Base-by-base conservation (phyloP, 805 yeast genomes). In the Suhomyces kilbournensis region DNA sequence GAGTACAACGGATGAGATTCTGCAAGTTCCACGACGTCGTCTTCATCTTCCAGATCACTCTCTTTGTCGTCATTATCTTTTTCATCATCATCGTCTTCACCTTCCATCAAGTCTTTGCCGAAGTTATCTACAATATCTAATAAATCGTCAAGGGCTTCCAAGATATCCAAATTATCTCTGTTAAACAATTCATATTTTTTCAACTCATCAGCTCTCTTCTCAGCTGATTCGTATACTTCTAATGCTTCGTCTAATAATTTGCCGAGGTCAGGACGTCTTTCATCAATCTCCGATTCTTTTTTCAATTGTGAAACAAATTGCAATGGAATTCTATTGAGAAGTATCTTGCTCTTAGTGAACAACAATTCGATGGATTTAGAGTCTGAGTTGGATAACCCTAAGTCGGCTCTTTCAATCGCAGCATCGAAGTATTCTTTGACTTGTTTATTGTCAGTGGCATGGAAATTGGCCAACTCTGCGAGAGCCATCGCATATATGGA, bases 401-500 rank as follows among this genome's bases (percentile, higher is more conserved):
- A 60, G 6, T 77, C 78, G 25, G 82, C 73, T 57, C 96, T 79
- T 54, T 90, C 97, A 20, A 86, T 54, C 4, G 96, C 87, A 39
- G 87, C 89, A 10, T 80, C 80, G 49, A 89, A 83, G 64, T 76
- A 88, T 46, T 82, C 87, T 9, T 69, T 65, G 7, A 86, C 77
- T 26, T 69, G 60, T n/a, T 68, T 66, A 7, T 69, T 73, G 14
- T 72, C 77, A n/a, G 68, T 78, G 9, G 74, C 68, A 56, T 81
- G 77, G 68, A 82, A 86, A 34, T 75, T 73, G 1, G 88, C 82
- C 56, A 87, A 70, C 53, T 85, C 90, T 39, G 83, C 76, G 43
- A 88, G 70, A 0, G 96, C 85, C 44, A 83, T 70, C 0, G 90
- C 92, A 67, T 91, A 93, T 28, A 88, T 81, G 4, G 86, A 73